Conservation (phyloP, 805 yeast species). For the Candida yuanshanica region DNA sequence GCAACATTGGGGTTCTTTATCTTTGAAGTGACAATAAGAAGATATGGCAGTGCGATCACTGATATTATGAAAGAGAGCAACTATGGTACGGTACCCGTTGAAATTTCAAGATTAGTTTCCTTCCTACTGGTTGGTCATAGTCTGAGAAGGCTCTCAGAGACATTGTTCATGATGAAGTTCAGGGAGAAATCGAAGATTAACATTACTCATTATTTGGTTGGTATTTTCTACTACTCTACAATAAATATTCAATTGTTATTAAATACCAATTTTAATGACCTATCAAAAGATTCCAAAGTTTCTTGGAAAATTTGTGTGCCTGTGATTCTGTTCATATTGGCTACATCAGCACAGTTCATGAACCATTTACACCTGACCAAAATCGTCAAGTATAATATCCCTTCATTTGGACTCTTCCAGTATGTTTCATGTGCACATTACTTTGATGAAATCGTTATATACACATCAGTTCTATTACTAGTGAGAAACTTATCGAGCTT, state of each 20-base stretch:
- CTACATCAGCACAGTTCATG: slow-evolving; percentile 40
- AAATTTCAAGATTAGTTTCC: slow-evolving; percentile 15
- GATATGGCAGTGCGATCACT: slow-evolving; percentile 5
- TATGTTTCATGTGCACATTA: slow-evolving; percentile 63
- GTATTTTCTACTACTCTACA: slow-evolving; percentile 50
- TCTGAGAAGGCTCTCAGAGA: slow-evolving; percentile 49
- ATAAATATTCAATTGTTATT: slow-evolving; percentile 36
- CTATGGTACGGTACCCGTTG: slow-evolving; percentile 20
- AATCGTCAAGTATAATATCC: slow-evolving; percentile 38
- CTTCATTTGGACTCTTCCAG: slow-evolving; percentile 44
- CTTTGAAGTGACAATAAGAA: slow-evolving; percentile 7
- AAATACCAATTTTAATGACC: slow-evolving; percentile 20
- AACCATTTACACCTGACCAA: slow-evolving; percentile 22
- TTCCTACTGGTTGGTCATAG: slow-evolving; percentile 43
- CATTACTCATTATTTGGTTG: slow-evolving; percentile 60
- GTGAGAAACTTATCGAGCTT: slow-evolving; percentile 16
- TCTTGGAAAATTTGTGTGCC: slow-evolving; percentile 7
- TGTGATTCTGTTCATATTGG: slow-evolving; percentile 18
- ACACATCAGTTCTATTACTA: slow-evolving; percentile 29
- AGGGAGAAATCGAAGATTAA: slow-evolving; percentile 49
- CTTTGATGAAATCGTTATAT: slow-evolving; percentile 57
- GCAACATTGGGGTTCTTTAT: slow-evolving; percentile 20
- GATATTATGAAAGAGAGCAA: slow-evolving; percentile 3
- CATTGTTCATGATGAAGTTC: slow-evolving; percentile 43
- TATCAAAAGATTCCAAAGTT: neutral